Conservation (phyloP, 176 grass and related monocot genomes). For the Oropetium thomaeum region DNA sequence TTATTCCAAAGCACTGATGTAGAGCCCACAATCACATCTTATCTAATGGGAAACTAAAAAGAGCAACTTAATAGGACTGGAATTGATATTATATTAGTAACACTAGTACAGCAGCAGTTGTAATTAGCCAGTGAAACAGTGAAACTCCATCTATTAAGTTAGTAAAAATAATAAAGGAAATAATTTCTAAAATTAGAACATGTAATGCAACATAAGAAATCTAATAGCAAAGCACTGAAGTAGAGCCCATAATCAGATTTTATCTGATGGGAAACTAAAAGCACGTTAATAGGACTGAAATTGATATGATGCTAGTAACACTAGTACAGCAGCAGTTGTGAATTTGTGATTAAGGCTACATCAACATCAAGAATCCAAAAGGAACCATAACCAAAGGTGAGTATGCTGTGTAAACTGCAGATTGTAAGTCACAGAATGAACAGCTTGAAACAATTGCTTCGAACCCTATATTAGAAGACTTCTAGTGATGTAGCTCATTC, state of each 20-base stretch:
- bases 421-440: neutral
- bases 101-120: neutral
- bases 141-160: neutral
- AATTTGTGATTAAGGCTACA: slow-evolving; percentile 13
- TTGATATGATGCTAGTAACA: neutral
- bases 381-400: neutral
- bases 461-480: neutral
- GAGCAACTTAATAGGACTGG: neutral
- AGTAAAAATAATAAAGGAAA: neutral
- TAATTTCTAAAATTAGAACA: slow-evolving; percentile 4
- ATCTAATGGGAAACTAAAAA: slow-evolving; percentile 13
- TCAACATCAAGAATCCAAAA: neutral
- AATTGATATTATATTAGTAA: neutral
- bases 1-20: neutral
- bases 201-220: neutral
- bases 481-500: neutral
- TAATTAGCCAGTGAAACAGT: too few relatives aligned
- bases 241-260: neutral
- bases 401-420: neutral
- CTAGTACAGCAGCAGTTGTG: neutral
- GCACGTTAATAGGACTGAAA: neutral
- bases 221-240: neutral
- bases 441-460: neutral
- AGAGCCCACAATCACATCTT: slow-evolving; percentile 2
- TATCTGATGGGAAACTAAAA: slow-evolving; percentile 13